These are phyloP conservation scores for Pontederia crassipes DNA, from an alignment of 176 grass and related monocot genomes.

Conservation along the genomic window DNA sequence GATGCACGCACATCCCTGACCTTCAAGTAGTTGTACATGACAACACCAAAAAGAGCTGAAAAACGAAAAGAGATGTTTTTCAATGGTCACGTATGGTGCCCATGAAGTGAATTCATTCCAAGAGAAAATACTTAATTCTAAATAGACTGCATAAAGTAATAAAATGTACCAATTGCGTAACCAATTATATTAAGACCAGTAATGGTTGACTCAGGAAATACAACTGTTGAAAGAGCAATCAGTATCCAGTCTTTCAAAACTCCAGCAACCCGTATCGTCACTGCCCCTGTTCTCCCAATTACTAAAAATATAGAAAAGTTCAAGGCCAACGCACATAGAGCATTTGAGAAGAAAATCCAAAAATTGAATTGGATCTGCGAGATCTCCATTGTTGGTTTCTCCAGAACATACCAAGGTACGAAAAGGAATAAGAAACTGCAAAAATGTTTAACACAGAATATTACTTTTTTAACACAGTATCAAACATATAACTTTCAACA, in stretches of 20 bases:
- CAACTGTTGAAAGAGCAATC: slow-evolving; percentile 91
- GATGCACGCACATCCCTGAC: slow-evolving; percentile 70
- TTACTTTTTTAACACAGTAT: not conserved
- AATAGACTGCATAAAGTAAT: slow-evolving; percentile 8
- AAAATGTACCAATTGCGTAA: slow-evolving; percentile 79
- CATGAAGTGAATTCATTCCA: slow-evolving; percentile 13
- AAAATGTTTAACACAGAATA: slow-evolving; percentile 21
- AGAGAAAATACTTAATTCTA: slow-evolving; percentile 12
- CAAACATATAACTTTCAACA: not conserved
- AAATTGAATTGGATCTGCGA: slow-evolving; percentile 91
- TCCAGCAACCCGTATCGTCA: slow-evolving; percentile 92
- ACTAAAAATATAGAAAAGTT: slow-evolving; percentile 99
- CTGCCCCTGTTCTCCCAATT: slow-evolving; percentile 96
- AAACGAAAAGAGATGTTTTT: slow-evolving; percentile 14
- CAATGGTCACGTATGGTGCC: slow-evolving; percentile 14
- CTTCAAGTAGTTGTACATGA: slow-evolving; percentile 99
- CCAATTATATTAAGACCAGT: slow-evolving; percentile 98
- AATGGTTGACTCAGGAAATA: slow-evolving; percentile 94
- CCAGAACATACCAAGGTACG: slow-evolving; percentile 91
- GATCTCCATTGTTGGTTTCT: slow-evolving; percentile 81
- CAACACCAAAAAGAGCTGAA: slow-evolving; percentile 87
- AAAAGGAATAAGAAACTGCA: slow-evolving; percentile 95
- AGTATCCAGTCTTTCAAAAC: slow-evolving; percentile 99
- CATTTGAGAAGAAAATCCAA: slow-evolving; percentile 94
- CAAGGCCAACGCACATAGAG: slow-evolving; percentile 87